Base-by-base conservation (phyloP, 2,329 filamentous ascomycete species). In the Xylaria multiplex region DNA sequence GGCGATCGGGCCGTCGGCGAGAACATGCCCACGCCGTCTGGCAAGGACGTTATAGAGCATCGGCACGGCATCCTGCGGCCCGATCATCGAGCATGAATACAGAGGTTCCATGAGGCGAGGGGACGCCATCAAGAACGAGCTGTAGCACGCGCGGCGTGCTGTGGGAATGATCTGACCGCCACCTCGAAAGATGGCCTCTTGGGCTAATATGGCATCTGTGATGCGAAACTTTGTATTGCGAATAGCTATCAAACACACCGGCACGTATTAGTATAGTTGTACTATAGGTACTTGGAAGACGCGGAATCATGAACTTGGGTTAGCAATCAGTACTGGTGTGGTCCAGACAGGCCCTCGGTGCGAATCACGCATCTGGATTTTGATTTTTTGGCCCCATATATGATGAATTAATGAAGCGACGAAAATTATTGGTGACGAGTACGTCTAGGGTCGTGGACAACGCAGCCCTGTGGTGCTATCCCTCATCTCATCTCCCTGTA, bases 81-180 rank as follows among this genome's bases (percentile, higher is more conserved):
- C 95, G 3, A 93, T 96, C 88, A 98, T 97, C 48, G 91, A 93
- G 73, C 95, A 95, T 4, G 91, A 88, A 81, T 97, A 99, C 52
- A 98, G 87, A 0, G 96, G 96, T 80, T 99, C 96, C 94, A 99
- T 98, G 35, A 99, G 86, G 52, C 96, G 89, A 32, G 96, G 96
- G 24, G 93, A 96, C 2, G 96, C 95, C 93, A 98, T 97, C 54
- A 99, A 85, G 84, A 99, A 99, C 16, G 93, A 96, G 6, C 91
- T 95, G 80, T 99, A 99, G 79, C 96, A 95, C 11, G 96, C 93
- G 63, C 96, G 88, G 60, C 96, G 90, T 65, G 94, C 90, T 0
- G 96, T 98, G 52, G 96, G 96, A 77, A 99, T 99, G 76, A 99
- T 96, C 79, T 99, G 96, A 50, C 96, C 96, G 71, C 95, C 95